These are phyloP conservation scores for Cucurbita pepo DNA, from an alignment of 306 rosid genomes.

Conservation along the genomic window DNA sequence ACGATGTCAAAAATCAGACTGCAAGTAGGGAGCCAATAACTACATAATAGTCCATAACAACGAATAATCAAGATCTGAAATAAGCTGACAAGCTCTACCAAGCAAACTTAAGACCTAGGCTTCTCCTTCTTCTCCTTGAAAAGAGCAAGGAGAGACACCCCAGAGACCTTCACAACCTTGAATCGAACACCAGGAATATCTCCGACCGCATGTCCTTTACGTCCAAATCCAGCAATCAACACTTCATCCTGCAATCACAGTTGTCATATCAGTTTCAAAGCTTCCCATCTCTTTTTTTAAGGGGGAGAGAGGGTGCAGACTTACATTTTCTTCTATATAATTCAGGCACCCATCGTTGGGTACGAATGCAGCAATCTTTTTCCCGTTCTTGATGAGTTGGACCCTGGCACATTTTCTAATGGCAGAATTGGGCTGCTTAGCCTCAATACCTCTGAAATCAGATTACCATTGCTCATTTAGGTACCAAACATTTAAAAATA, in stretches of 20 bases:
- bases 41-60: background rate
- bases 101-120: slow-evolving; percentile 52
- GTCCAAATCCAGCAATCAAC: slow-evolving; percentile 41
- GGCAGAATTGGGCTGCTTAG: slow-evolving; percentile 86
- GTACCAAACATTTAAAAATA: background rate
- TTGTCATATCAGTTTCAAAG: background rate
- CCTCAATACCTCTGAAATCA: slow-evolving; percentile 53
- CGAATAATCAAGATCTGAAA: background rate
- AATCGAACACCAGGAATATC: slow-evolving; percentile 22
- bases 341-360: slow-evolving; percentile 78
- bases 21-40: background rate
- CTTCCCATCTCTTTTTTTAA: background rate
- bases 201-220: slow-evolving; percentile 46
- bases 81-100: slow-evolving; percentile 32
- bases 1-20: background rate
- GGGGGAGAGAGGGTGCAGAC: background rate
- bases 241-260: slow-evolving; percentile 51
- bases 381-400: slow-evolving; percentile 66
- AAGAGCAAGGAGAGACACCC: slow-evolving; percentile 37
- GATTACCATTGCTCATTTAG: background rate
- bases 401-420: slow-evolving; percentile 83
- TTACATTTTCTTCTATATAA: slow-evolving; percentile 63
- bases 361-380: slow-evolving; percentile 79
- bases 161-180: slow-evolving; percentile 28
- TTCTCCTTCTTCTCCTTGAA: slow-evolving; percentile 11